Conservation (phyloP, 73 alveolate genomes). For the Paraurostyla sp. region DNA sequence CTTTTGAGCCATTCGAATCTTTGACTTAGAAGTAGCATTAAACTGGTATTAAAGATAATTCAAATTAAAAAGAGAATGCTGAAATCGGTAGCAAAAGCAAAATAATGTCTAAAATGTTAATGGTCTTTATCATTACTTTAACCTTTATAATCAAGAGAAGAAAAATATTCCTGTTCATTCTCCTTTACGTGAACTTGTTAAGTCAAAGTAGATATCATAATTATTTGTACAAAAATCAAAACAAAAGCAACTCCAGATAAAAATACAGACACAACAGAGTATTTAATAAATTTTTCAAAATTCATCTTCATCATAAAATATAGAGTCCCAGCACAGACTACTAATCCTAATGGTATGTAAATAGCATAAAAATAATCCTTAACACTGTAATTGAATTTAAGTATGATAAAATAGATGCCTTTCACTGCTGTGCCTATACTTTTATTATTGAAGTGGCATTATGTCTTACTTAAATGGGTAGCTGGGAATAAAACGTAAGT, state of each 20-base stretch:
- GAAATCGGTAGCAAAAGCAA: neutral
- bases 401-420: neutral
- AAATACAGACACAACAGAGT: neutral
- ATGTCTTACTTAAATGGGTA: neutral
- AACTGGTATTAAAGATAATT: neutral
- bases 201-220: too few relatives aligned
- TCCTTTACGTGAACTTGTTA: too few relatives aligned
- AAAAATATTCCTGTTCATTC: too few relatives aligned
- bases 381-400: neutral
- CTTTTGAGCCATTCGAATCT: neutral
- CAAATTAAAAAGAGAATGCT: constrained; percentile 3
- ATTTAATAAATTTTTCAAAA: neutral
- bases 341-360: neutral
- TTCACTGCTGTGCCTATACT: neutral
- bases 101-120: neutral
- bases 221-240: neutral
- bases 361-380: neutral
- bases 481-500: neutral
- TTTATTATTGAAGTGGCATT: neutral
- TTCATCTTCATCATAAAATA: neutral
- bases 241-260: neutral
- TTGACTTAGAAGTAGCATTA: constrained; percentile 1
- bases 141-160: neutral
- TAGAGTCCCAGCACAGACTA: neutral
- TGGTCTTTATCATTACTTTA: neutral